Base-by-base conservation (phyloP, 371 early-diverging fungal species). In the Chytridium lagenaria region DNA sequence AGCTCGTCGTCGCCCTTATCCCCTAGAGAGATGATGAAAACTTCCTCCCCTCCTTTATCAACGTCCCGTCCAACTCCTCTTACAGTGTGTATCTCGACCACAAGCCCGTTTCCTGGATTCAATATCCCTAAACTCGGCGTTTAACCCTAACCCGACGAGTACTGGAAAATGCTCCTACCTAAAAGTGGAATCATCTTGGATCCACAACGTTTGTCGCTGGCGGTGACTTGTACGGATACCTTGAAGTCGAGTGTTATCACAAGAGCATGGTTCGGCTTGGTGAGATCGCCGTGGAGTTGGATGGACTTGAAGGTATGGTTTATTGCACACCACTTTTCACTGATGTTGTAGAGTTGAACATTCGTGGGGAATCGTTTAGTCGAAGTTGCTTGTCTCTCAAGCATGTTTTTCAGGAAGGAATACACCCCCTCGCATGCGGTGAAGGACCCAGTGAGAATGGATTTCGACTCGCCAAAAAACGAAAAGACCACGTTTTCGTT, bases 401-500 rank as follows among this genome's bases (percentile, higher is more conserved):
- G 22, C 85, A 85, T 63, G 80, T 85, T 0, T 89, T 88, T 69
- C 89, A 89, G 72, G 74, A 82, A 28, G 78, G 79, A n/a, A 78
- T 80, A 61, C 86, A 87, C 2, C 86, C 85, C 0, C 82, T 86
- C 0, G 83, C 80, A 69, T 88, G 88, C 16, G 88, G 88, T 23
- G 70, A 82, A 57, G 89, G 88, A 1, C 84, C 84, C 0, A 67
- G 66, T 33, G 80, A 86, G 34, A 75, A 77, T 59, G 87, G 87
- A 12, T 86, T 79, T 70, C 86, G 86, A 83, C 70, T 74, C 50
- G 89, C 88, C 10, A 81, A 80, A 67, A 88, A 89, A 73, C 86
- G 85, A n/a, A 65, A 89, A 87, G 74, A 88, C 89, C 7, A 84
- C 85, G 1, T 89, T 89, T 70, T 86, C 87, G 2, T 89, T 89